Base-by-base conservation (phyloP, 306 rosid genomes). In the Clitoria ternatea region DNA sequence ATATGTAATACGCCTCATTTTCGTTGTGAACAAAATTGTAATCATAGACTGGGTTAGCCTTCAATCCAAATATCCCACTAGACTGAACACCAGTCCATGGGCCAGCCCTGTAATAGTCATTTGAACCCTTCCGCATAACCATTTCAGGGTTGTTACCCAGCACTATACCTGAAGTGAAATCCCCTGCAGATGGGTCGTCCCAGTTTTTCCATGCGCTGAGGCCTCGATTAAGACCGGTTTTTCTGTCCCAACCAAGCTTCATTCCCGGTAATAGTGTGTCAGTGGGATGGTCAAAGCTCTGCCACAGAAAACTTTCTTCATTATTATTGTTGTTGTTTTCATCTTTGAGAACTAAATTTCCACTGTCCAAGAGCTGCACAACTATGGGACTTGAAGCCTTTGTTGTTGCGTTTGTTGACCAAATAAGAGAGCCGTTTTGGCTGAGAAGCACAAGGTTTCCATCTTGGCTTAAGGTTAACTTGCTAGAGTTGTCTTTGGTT, bases 201-300 rank as follows among this genome's bases (percentile, higher is more conserved):
- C 10, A 61, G 29, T 57, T 83, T 27, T 74, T 83, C 90, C 93
- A 88, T 0, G 93, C 82, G 0, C 27, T 32, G 4, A 88, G 13
- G 6, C 69, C 68, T 22, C 88, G 36, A 8, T 81, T 54, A 0
- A 85, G 66, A 3, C 77, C 17, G 0, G 63, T 73, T n/a, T 8
- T 87, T 17, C 45, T 18, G 78, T 87, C 81, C 85, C 86, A 83
- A 0, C 88, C 90, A 0, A 73, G 15, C 39, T 87, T 87, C 85
- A 81, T 84, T 10, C 85, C 85, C 4, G 78, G 79, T 6, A 82
- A 54, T 10, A 79, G 35, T 3, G 90, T 74, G 23, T 88, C 85
- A 7, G 77, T 44, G 1, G 90, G 90, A 66, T 88, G 68, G 13
- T 88, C 87, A 23, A 83, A 85, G 61, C 90, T 81, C 42, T 85